These are phyloP conservation scores for Colletotrichum spinosum DNA, from an alignment of 2,329 filamentous ascomycete genomes.

Conservation along the genomic window DNA sequence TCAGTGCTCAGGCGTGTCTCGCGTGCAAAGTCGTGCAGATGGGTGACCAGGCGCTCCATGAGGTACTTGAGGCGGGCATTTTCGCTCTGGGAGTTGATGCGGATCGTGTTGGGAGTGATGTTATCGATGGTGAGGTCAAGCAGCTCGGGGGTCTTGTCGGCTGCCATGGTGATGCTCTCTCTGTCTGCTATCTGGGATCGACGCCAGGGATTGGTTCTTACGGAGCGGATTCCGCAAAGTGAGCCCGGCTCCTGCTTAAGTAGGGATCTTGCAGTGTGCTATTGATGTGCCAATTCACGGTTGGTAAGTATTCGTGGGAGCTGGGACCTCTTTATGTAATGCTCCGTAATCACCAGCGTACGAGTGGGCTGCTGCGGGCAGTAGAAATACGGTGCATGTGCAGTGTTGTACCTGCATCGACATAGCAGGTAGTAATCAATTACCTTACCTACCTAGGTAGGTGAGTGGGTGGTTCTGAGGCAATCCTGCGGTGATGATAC, in stretches of 20 bases:
- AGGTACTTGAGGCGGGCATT: slow-evolving; percentile 75
- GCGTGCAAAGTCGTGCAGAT: slow-evolving; percentile 81
- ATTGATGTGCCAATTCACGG: too few relatives aligned
- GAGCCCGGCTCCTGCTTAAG: too few relatives aligned
- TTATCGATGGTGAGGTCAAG: slow-evolving; percentile 79
- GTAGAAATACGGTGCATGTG: too few relatives aligned
- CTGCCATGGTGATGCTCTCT: slow-evolving; percentile 14
- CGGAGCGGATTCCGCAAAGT: too few relatives aligned
- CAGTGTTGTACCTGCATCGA: slow-evolving; percentile 1
- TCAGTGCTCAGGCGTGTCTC: slow-evolving; percentile 78
- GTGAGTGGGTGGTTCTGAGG: background rate
- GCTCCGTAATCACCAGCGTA: slow-evolving; percentile 35
- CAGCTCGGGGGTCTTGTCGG: slow-evolving; percentile 55
- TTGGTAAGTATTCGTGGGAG: background rate
- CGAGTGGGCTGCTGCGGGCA: slow-evolving; percentile 13
- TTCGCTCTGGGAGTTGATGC: slow-evolving; percentile 75
- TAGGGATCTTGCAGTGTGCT: too few relatives aligned
- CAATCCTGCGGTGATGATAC: slow-evolving; percentile 3
- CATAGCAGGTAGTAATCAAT: too few relatives aligned
- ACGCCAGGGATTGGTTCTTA: too few relatives aligned
- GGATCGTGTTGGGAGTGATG: slow-evolving; percentile 78
- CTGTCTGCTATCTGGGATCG: background rate
- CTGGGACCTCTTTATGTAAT: slow-evolving; percentile 35
- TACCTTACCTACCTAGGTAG: too few relatives aligned
- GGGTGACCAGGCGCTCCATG: slow-evolving; percentile 75